Evolutionary conservation across 345 rosid species (phyloP), one percentile per base, ranked within the genome.

Genomic region (Salix dunnii): DNA sequence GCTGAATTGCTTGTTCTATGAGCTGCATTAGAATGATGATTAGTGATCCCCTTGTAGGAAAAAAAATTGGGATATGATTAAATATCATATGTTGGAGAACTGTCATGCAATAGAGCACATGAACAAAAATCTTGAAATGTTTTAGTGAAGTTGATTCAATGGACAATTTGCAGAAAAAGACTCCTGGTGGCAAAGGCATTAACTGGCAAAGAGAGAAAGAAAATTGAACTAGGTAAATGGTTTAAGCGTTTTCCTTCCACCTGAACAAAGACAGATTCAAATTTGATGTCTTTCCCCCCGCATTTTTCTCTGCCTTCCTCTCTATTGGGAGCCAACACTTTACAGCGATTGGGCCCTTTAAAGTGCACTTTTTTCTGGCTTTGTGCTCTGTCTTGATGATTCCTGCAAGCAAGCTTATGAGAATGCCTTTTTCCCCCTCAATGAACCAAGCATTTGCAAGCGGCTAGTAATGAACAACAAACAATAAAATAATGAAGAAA

Each of bases 21-120:
- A 23, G 49, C 48, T 72, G 67, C 76, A 31, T 25, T 60, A 25
- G 67, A 61, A 31, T 28, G 27, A 17, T 62, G 76, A 18, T 73
- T 40, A 23, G 14, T 2, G 28, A 55, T 55, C 12, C 11, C 18
- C 20, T 17, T 30, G 20, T 21, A 43, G 14, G 31, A 30, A 25
- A 74, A 42, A 33, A 74, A 64, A 10, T 21, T 53, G 23, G n/a
- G 11, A 53, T 21, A 53, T 3, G 14, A 55, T 28, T n/a, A 55
- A 55, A 55, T 55, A 13, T 55, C 28, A n/a, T 3, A n/a, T 55
- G 62, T n/a, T 55, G 6, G 13, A 55, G 28, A n/a, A 1, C 62
- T n/a, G 28, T 8, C 27, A 3, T 55, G 11, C 27, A 21, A 55
- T 55, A n/a, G 27, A 55, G 12, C 62, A 55, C 3, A n/a, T n/a